A percentile compares a stretch with the other conserved stretches of the same genome.
phyloP scores from a whole-genome alignment of 805 yeast species.

The Starmera caribaea region DNA sequence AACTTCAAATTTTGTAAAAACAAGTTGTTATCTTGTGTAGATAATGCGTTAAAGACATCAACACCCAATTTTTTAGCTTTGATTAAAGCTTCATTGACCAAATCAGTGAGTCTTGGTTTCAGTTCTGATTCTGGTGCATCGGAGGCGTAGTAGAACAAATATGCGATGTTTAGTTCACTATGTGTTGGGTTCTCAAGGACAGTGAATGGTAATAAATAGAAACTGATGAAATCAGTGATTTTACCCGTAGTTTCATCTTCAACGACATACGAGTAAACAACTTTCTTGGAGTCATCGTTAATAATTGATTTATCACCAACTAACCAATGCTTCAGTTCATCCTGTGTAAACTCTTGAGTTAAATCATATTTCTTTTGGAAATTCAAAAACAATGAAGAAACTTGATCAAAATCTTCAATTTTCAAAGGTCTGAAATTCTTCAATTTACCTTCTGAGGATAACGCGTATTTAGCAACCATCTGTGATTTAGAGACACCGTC shows the following conservation, averaged over 20 bases:
- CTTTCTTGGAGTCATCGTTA: slow-evolving; percentile 30
- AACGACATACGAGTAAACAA: slow-evolving; percentile 73
- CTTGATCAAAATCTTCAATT: slow-evolving; percentile 53
- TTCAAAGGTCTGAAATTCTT: slow-evolving; percentile 44
- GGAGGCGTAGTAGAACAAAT: slow-evolving; percentile 82
- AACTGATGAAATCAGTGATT: slow-evolving; percentile 84
- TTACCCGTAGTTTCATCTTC: slow-evolving; percentile 36
- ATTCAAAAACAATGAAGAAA: slow-evolving; percentile 43
- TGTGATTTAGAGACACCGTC: slow-evolving; percentile 55
- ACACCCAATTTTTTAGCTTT: slow-evolving; percentile 57
- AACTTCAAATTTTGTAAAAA: slow-evolving; percentile 79
- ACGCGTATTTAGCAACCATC: slow-evolving; percentile 60
- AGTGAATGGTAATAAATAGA: slow-evolving; percentile 80
- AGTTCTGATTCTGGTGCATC: slow-evolving; percentile 25
- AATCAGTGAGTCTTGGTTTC: slow-evolving; percentile 45
- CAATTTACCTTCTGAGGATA: slow-evolving; percentile 43
- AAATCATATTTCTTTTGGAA: slow-evolving; percentile 69
- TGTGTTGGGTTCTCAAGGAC: slow-evolving; percentile 60
- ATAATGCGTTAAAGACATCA: slow-evolving; percentile 90
- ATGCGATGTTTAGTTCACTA: slow-evolving; percentile 72
- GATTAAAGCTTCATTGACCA: slow-evolving; percentile 69
- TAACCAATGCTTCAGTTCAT: slow-evolving; percentile 77
- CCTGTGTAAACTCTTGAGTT: slow-evolving; percentile 56
- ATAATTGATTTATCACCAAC: slow-evolving; percentile 35
- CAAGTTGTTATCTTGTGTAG: slow-evolving; percentile 81